Conservation (phyloP, 495 filamentous ascomycete species). For the Xanthoparmelia taractica region DNA sequence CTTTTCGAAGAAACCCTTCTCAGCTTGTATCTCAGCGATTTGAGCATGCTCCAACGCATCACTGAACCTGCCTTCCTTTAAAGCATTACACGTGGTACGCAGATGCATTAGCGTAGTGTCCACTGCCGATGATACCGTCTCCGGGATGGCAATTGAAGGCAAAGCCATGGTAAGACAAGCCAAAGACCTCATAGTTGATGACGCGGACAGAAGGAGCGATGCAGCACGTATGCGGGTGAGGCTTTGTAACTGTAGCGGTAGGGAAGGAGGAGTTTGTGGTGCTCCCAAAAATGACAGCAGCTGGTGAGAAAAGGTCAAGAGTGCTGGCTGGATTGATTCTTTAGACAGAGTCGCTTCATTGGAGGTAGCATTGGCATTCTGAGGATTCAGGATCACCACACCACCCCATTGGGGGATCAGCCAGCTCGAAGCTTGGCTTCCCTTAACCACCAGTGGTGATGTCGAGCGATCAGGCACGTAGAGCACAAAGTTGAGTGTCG, state of each 20-base stretch:
- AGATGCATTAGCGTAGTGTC: slow-evolving; percentile 70
- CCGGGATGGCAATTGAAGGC: slow-evolving; percentile 83
- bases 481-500: slow-evolving; percentile 91
- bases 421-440: slow-evolving; percentile 76
- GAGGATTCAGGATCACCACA: slow-evolving; percentile 65
- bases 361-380: slow-evolving; percentile 22
- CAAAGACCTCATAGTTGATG: slow-evolving; percentile 86
- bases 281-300: slow-evolving; percentile 83
- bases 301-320: slow-evolving; percentile 87
- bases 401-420: slow-evolving; percentile 96
- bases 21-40: slow-evolving; percentile 80
- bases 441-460: slow-evolving; percentile 58
- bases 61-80: slow-evolving; percentile 57
- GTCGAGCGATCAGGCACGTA: slow-evolving; percentile 62
- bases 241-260: slow-evolving; percentile 79
- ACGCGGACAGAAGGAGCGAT: slow-evolving; percentile 81
- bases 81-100: slow-evolving; percentile 61
- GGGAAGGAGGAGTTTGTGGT: slow-evolving; percentile 65
- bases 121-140: slow-evolving; percentile 77
- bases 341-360: slow-evolving; percentile 39
- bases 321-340: slow-evolving; percentile 62
- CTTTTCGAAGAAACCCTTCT: slow-evolving; percentile 96
- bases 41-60: slow-evolving; percentile 68
- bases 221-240: slow-evolving; percentile 75
- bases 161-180: slow-evolving; percentile 78